These are phyloP conservation scores for Andrographis paniculata DNA, from an alignment of 305 asterid genomes.

Conservation along the genomic window DNA sequence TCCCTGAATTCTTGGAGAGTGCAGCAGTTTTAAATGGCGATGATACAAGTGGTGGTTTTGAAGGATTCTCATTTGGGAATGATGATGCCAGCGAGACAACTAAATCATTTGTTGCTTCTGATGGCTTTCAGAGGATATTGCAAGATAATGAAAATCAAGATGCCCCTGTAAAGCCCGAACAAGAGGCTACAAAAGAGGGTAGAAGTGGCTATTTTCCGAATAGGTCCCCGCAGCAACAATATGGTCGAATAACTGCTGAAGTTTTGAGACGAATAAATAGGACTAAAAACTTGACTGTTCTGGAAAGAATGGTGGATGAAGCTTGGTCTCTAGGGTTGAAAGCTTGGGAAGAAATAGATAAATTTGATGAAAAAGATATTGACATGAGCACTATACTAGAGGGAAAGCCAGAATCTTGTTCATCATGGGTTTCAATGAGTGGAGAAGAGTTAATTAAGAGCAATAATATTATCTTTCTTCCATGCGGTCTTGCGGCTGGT, in stretches of 20 bases:
- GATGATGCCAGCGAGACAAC: slow-evolving; percentile 28
- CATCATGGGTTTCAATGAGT: slow-evolving; percentile 68
- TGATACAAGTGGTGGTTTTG: slow-evolving; percentile 23
- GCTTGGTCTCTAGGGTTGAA: slow-evolving; percentile 81
- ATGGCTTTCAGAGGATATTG: slow-evolving; percentile 43
- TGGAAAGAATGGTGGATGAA: slow-evolving; percentile 87
- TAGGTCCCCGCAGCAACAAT: slow-evolving; percentile 35
- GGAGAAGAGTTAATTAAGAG: slow-evolving; percentile 54
- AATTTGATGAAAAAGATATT: slow-evolving; percentile 48
- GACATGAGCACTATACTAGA: slow-evolving; percentile 60
- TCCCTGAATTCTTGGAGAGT: slow-evolving; percentile 61
- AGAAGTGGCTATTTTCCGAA: slow-evolving; percentile 12
- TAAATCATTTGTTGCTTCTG: slow-evolving; percentile 30
- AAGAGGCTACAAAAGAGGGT: slow-evolving; percentile 24
- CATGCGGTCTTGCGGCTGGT: slow-evolving; percentile 97
- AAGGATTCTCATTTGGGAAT: slow-evolving; percentile 31
- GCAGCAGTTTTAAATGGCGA: slow-evolving; percentile 43
- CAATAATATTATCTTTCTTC: slow-evolving; percentile 65
- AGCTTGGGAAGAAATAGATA: slow-evolving; percentile 83
- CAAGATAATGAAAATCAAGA: slow-evolving; percentile 34
- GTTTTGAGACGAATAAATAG: slow-evolving; percentile 44
- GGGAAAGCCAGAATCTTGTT: slow-evolving; percentile 87
- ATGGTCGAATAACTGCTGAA: slow-evolving; percentile 75
- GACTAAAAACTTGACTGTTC: slow-evolving; percentile 38
- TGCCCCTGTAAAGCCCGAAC: slow-evolving; percentile 25